Conservation (phyloP, 2,329 filamentous ascomycete genomes). For the Scytalidium sp. region DNA sequence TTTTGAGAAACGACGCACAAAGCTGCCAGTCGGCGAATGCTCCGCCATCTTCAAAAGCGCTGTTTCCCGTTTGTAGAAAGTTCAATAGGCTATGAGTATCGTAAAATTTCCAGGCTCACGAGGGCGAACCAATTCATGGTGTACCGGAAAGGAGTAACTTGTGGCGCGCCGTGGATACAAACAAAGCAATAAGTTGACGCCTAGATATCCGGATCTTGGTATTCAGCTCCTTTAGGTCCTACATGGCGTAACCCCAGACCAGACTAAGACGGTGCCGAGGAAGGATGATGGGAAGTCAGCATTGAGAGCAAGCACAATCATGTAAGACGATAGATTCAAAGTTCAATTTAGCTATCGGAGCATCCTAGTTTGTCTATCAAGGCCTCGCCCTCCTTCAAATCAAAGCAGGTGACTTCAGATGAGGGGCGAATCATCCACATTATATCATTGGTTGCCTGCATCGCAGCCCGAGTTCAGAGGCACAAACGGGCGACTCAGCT, state of each 20-base stretch:
- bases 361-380: neutral
- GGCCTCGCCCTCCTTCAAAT: neutral
- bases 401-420: neutral
- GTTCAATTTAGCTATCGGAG: neutral
- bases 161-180: no score
- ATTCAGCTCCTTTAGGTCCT: no score
- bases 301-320: neutral
- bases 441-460: neutral
- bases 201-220: no score
- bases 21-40: constrained; percentile 17
- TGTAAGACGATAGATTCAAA: neutral
- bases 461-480: neutral
- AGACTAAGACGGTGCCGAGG: neutral
- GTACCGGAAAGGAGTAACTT: no score
- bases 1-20: constrained; percentile 24
- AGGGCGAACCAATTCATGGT: no score
- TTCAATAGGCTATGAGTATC: no score
- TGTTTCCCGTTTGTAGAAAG: no score
- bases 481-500: neutral
- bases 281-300: neutral
- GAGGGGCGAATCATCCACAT: neutral
- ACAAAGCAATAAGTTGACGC: no score
- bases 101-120: no score
- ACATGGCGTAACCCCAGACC: no score
- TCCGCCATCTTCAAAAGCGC: constrained; percentile 26